Base-by-base conservation (phyloP, 306 rosid species). In the Fragaria vesca region DNA sequence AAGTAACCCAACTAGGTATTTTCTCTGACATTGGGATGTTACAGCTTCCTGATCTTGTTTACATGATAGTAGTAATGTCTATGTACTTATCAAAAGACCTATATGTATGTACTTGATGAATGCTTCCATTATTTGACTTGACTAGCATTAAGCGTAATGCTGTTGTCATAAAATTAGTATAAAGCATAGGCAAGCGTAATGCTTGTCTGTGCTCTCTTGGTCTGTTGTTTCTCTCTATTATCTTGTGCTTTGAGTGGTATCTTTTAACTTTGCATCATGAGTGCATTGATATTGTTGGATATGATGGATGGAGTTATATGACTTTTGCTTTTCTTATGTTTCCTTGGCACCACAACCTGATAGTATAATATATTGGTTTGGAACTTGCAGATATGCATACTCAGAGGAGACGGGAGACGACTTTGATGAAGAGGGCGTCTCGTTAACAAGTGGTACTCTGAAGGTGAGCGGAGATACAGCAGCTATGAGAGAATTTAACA, bases 1-100 rank as follows among this genome's bases (percentile, higher is more conserved):
- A 45, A 91, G 83, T 21, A 94, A 94, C 89, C 98, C 96, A 36
- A 90, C 96, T 16, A 91, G 98, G 98, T 94, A 89, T 73, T 20
- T 69, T 67, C 62, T 78, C 76, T 78, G 66, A 38, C 62, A 11
- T 55, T 78, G 54, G 32, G 45, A 60, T 71, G 43, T 40, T 20
- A n/a, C 67, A 28, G 40, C 70, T 69, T 72, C 54, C 77, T 65
- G 40, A 47, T 10, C 75, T 21, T 78, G 7, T 16, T 28, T 62
- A 1, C n/a, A 5, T 71, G 8, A 52, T 70, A 47, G 9, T 9
- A 71, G 43, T 66, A 13, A 61, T 51, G 48, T 63, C 32, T 72
- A 38, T 46, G 43, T 47, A 40, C 65, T 52, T 43, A 7, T 17
- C 36, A 17, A 76, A 48, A 48, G 17, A 16, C 17, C 36, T 40